Conservation (phyloP, 2,329 filamentous ascomycete species). For the Acrocalymma vagum region DNA sequence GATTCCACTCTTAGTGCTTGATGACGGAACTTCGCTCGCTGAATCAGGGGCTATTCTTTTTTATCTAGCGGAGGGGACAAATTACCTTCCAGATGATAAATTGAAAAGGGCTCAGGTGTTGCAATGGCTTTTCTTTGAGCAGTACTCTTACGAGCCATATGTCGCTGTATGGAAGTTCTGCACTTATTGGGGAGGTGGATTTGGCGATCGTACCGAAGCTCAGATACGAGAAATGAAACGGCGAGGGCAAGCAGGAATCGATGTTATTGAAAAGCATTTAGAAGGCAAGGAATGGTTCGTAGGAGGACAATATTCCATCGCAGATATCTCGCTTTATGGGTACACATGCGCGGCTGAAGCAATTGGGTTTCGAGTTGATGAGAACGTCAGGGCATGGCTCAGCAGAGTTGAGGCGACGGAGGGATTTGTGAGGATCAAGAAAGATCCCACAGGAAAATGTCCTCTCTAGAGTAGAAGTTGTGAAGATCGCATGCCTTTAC, state of each 20-base stretch:
- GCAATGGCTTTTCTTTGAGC: constrained; percentile 29
- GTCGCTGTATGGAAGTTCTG: constrained; percentile 19
- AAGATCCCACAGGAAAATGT: constrained; percentile 21
- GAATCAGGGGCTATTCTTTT: constrained; percentile 26
- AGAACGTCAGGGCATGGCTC: constrained; percentile 22
- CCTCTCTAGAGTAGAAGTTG: too few relatives aligned
- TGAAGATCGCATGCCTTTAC: too few relatives aligned
- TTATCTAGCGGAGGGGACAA: constrained; percentile 18
- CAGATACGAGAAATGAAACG: constrained; percentile 14
- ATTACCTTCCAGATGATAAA: constrained; percentile 15
- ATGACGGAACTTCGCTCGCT: constrained; percentile 20
- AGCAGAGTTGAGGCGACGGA: constrained; percentile 14
- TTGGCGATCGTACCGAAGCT: constrained; percentile 5
- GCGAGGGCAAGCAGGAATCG: constrained; percentile 18
- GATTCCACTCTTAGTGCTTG: constrained; percentile 19
- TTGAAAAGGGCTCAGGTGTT: constrained; percentile 13
- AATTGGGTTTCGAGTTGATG: constrained; percentile 17
- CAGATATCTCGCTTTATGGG: constrained; percentile 20
- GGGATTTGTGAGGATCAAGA: constrained; percentile 19
- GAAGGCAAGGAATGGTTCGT: constrained; percentile 21
- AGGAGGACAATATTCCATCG: constrained; percentile 17
- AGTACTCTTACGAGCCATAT: constrained; percentile 23
- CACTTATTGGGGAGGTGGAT: constrained; percentile 20
- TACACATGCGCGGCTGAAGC: constrained; percentile 16
- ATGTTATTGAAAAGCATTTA: constrained; percentile 24